A percentile compares a stretch with the other conserved stretches of the same genome.
Evolutionary conservation across 345 rosid species (phyloP).

Genomic region (Litchi chinensis): DNA sequence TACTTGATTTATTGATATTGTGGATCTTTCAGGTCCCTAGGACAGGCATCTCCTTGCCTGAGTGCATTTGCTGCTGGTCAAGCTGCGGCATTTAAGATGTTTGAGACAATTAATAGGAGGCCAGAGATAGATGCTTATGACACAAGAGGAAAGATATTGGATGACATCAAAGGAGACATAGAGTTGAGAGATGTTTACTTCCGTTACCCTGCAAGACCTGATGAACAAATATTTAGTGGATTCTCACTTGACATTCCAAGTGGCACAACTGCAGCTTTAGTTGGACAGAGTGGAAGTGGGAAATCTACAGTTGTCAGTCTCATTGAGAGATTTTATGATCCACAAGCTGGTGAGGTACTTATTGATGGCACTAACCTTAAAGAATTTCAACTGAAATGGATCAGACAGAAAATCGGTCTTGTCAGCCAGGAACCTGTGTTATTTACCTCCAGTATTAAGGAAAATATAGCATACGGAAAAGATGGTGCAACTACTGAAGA

Average conservation of each 20-base stretch:
- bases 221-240: conserved; percentile 64
- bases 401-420: conserved; percentile 69
- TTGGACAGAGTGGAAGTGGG: conserved; percentile 91
- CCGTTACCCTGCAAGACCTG: conserved; percentile 79
- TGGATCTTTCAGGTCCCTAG: conserved; percentile 67
- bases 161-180: conserved; percentile 67
- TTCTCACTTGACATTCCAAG: conserved; percentile 65
- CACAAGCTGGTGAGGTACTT: conserved; percentile 62
- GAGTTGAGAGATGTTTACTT: conserved; percentile 67
- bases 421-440: conserved; percentile 88
- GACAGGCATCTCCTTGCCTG: conserved; percentile 81
- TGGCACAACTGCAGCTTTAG: conserved; percentile 75
- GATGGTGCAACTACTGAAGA: conserved; percentile 73
- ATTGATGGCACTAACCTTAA: conserved; percentile 68
- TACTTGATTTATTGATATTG: neutral
- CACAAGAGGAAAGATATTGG: conserved; percentile 48
- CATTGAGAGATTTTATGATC: conserved; percentile 85
- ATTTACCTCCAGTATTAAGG: conserved; percentile 68
- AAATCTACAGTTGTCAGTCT: conserved; percentile 81
- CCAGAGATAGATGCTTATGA: conserved; percentile 71
- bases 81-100: conserved; percentile 83
- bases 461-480: conserved; percentile 77
- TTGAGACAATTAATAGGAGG: conserved; percentile 68
- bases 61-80: conserved; percentile 76
- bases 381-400: conserved; percentile 78